Conservation (phyloP, 257 asterid species). For the Solanum piurae region DNA sequence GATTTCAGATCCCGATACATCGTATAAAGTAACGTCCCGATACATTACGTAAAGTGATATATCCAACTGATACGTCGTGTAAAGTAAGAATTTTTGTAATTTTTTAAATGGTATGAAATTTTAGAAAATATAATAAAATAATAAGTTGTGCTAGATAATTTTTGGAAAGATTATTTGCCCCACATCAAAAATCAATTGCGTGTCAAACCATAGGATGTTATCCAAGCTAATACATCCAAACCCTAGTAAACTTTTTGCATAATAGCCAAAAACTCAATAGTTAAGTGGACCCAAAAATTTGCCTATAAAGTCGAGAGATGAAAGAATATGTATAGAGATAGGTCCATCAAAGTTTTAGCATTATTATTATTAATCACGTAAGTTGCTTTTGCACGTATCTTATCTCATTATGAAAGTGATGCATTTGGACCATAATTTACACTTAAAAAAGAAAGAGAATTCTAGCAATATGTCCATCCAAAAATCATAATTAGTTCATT, state of each 20-base stretch:
- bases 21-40: no score
- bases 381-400: constrained; percentile 3
- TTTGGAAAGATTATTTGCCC: not conserved
- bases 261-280: not conserved
- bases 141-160: no score
- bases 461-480: not conserved
- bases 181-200: not conserved
- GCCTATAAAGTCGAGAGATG: not conserved
- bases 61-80: no score
- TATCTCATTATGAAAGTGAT: not conserved
- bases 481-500: not conserved
- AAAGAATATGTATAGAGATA: not conserved
- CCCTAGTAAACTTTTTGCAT: not conserved
- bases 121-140: no score
- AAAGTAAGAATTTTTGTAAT: no score
- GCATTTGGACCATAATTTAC: not conserved
- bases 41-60: no score
- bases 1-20: no score
- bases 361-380: not conserved
- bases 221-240: not conserved
- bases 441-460: not conserved
- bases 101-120: no score
- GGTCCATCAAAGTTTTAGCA: not conserved
- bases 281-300: not conserved
- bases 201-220: not conserved